Evolutionary conservation across 441 rosid genomes (phyloP).

Genomic region (Kokia cookei): DNA sequence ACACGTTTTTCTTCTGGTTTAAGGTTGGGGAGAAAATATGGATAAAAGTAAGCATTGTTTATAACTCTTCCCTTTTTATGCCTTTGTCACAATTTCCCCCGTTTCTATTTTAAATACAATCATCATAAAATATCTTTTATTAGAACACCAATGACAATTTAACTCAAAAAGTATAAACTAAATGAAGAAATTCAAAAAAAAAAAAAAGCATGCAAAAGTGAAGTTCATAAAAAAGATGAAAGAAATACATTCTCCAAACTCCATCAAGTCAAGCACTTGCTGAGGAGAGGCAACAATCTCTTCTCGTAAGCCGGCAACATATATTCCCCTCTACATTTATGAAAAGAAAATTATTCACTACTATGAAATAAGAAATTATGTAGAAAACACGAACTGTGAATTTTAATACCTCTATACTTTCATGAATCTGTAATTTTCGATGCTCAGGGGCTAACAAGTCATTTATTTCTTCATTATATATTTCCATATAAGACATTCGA

Average conservation of each 20-base stretch:
- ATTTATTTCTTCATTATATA: slow-evolving; percentile 91
- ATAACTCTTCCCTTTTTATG: not conserved
- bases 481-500: slow-evolving; percentile 95
- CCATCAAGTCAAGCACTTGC: slow-evolving; percentile 90
- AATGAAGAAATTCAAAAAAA: not conserved
- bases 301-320: slow-evolving; percentile 93
- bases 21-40: too few relatives aligned
- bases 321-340: slow-evolving; percentile 68
- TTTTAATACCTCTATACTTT: slow-evolving; percentile 62
- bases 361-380: not conserved
- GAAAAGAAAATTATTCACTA: slow-evolving; percentile 8
- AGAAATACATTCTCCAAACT: slow-evolving; percentile 78
- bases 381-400: not conserved
- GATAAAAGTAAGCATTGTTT: too few relatives aligned
- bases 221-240: not conserved
- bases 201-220: not conserved
- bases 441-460: slow-evolving; percentile 91
- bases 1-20: too few relatives aligned
- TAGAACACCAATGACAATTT: not conserved
- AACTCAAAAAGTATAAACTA: not conserved
- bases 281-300: slow-evolving; percentile 90
- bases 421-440: slow-evolving; percentile 88
- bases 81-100: not conserved
- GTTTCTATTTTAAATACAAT: not conserved
- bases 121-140: not conserved